phyloP scores from a whole-genome alignment of 2,329 filamentous ascomycete species.

The Alternaria tenuissima region DNA sequence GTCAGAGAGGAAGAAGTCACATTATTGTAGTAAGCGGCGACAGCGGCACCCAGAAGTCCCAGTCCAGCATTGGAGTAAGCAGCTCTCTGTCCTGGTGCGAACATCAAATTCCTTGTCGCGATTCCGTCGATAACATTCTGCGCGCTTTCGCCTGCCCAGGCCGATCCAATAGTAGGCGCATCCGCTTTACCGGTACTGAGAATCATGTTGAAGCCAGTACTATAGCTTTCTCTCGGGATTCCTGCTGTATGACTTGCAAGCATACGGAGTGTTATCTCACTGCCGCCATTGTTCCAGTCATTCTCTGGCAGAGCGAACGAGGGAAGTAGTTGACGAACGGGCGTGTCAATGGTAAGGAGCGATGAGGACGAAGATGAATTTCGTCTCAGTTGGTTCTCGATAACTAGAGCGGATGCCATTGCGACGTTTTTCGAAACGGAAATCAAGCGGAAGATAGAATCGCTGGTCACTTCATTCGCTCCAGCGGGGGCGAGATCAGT shows the following conservation, averaged over 20 bases:
- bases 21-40: slow-evolving; percentile 36
- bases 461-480: slow-evolving; percentile 31
- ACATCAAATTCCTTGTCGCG: slow-evolving; percentile 36
- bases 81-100: slow-evolving; percentile 39
- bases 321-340: slow-evolving; percentile 31
- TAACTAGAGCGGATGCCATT: slow-evolving; percentile 32
- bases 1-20: slow-evolving; percentile 21
- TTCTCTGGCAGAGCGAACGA: slow-evolving; percentile 29
- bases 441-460: slow-evolving; percentile 42
- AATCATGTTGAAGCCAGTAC: slow-evolving; percentile 42
- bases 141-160: slow-evolving; percentile 33
- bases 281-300: slow-evolving; percentile 44
- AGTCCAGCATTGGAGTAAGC: slow-evolving; percentile 44
- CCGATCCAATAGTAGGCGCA: slow-evolving; percentile 33
- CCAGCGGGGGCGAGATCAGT: slow-evolving; percentile 10
- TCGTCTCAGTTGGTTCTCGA: slow-evolving; percentile 24
- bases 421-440: slow-evolving; percentile 44
- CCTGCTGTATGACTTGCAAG: slow-evolving; percentile 45
- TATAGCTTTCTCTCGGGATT: slow-evolving; percentile 40
- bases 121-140: slow-evolving; percentile 30
- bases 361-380: neutral
- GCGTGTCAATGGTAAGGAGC: slow-evolving; percentile 32
- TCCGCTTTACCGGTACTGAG: slow-evolving; percentile 33
- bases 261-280: slow-evolving; percentile 43
- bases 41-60: slow-evolving; percentile 38